Evolutionary conservation across 2,329 filamentous ascomycete species (phyloP).

Genomic region (Paramyrothecium roridum): DNA sequence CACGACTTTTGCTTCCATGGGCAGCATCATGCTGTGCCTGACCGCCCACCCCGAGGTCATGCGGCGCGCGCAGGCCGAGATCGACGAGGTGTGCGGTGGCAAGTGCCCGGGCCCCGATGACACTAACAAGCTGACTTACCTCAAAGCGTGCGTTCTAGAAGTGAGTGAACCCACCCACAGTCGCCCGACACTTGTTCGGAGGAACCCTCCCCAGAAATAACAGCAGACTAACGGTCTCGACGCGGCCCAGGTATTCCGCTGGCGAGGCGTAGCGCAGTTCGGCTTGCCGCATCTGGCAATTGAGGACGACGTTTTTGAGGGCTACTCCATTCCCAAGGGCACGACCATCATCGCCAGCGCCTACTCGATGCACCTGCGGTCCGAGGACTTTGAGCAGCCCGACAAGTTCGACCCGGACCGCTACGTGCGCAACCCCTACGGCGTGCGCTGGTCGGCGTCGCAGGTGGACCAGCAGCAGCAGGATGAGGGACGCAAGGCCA

Average conservation of each 20-base stretch:
- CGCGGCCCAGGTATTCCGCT: background rate
- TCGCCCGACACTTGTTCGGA: background rate
- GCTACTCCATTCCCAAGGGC: background rate
- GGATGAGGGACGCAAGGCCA: background rate
- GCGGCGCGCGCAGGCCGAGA: background rate
- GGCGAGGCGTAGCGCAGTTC: background rate
- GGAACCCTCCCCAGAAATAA: background rate
- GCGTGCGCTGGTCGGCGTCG: background rate
- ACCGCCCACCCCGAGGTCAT: background rate
- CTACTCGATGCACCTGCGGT: background rate
- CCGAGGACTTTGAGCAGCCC: background rate
- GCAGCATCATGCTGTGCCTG: background rate
- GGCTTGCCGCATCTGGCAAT: background rate
- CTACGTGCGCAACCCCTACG: background rate
- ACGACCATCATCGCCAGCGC: background rate
- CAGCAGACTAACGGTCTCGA: background rate
- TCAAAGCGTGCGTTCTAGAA: background rate
- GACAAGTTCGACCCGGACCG: background rate
- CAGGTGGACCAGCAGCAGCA: background rate
- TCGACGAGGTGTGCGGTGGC: background rate
- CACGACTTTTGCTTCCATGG: background rate
- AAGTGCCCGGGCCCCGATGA: background rate
- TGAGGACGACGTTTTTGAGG: constrained; percentile 1
- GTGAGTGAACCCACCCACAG: background rate
- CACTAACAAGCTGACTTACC: background rate